A percentile compares a stretch with the other conserved stretches of the same genome.
Evolutionary conservation across 2,329 filamentous ascomycete genomes (phyloP).

Genomic region (Fusarium proliferatum): DNA sequence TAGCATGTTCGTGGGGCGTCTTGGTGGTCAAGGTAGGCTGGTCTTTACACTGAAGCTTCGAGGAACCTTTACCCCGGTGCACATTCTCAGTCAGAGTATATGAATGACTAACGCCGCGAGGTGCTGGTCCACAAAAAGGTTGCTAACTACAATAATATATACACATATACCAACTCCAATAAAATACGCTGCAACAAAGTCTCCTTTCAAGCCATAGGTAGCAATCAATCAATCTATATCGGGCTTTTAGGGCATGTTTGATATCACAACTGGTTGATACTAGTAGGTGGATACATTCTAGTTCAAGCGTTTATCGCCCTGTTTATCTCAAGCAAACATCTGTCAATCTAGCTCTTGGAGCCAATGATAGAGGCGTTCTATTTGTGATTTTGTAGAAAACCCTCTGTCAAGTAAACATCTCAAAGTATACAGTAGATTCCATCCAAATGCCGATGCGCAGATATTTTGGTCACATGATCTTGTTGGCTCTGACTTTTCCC

Average conservation of each 20-base stretch:
- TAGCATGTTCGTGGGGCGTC: neutral
- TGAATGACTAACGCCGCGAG: neutral
- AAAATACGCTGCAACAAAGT: neutral
- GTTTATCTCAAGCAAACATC: neutral
- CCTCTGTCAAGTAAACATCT: constrained; percentile 1
- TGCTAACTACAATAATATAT: neutral
- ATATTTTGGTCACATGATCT: neutral
- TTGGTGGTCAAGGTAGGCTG: constrained; percentile 13
- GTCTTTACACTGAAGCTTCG: neutral
- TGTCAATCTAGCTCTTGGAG: neutral
- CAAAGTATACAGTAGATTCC: constrained; percentile 8
- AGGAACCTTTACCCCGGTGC: neutral
- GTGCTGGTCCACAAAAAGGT: neutral
- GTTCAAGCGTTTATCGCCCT: neutral
- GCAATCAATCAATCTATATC: neutral
- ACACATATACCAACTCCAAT: neutral
- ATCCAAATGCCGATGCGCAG: constrained; percentile 12
- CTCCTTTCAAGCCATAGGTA: neutral
- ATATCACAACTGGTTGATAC: neutral
- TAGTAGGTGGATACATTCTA: neutral
- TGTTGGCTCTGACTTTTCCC: neutral
- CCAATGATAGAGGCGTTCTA: constrained; percentile 10
- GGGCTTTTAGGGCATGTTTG: neutral
- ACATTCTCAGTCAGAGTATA: constrained; percentile 17
- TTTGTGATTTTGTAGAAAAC: constrained; percentile 16